Conservation (phyloP, 164 flowering plant species). For the Warburgia ugandensis region DNA sequence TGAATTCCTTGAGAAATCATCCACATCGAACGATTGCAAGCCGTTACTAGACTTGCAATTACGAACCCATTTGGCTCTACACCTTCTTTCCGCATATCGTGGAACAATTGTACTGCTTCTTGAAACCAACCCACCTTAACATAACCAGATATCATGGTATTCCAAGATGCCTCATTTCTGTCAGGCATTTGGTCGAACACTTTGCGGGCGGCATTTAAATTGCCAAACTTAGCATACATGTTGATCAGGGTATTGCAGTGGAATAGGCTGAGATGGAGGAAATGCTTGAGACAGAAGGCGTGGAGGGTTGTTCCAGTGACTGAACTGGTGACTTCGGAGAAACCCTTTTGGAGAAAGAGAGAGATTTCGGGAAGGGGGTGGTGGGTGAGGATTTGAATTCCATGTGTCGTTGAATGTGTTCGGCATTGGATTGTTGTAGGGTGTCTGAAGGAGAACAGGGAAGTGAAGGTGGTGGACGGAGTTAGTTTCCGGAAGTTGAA, state of each 20-base stretch:
- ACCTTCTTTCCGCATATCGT: constrained; percentile 34
- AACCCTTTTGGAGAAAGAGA: constrained; percentile 54
- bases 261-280: constrained; percentile 25
- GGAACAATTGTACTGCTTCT: constrained; percentile 39
- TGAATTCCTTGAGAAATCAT: constrained; percentile 48
- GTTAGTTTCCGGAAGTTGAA: too few species aligned
- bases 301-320: constrained; percentile 54
- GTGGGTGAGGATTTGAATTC: constrained; percentile 15
- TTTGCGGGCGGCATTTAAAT: constrained; percentile 26
- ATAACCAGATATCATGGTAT: constrained; percentile 59
- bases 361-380: constrained; percentile 49
- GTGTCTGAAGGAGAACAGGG: background rate
- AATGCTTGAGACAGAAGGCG: constrained; percentile 39
- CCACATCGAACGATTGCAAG: constrained; percentile 36
- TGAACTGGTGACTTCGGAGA: constrained; percentile 43
- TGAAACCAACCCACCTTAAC: constrained; percentile 36
- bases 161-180: constrained; percentile 72
- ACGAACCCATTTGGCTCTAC: constrained; percentile 42
- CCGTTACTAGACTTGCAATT: constrained; percentile 55
- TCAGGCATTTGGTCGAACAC: constrained; percentile 56
- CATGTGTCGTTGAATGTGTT: constrained; percentile 12
- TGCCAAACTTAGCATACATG: constrained; percentile 53
- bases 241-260: constrained; percentile 54
- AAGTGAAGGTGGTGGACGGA: too few species aligned
- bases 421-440: constrained; percentile 12